Conservation (phyloP, 2,329 filamentous ascomycete species). For the Alternaria ventricosa region DNA sequence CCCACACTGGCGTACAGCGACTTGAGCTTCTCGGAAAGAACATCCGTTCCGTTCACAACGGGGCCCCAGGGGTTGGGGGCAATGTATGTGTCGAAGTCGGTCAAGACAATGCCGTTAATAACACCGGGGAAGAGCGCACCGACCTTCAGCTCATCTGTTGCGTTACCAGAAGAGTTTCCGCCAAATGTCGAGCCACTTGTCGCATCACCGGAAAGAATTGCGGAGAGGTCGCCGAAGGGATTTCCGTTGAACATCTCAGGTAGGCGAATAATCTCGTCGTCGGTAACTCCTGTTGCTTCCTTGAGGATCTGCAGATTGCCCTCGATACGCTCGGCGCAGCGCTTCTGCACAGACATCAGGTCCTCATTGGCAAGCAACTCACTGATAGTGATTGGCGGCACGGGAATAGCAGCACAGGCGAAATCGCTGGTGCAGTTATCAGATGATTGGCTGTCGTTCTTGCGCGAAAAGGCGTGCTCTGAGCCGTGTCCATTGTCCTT, state of each 20-base stretch:
- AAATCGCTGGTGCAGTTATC: background rate
- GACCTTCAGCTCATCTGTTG: background rate
- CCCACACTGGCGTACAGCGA: constrained; percentile 1
- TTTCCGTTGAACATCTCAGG: background rate
- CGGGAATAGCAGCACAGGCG: background rate
- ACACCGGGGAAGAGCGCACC: background rate
- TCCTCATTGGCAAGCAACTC: constrained; percentile 3
- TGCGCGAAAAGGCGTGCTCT: background rate
- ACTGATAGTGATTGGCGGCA: background rate
- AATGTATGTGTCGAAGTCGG: background rate
- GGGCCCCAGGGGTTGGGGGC: background rate
- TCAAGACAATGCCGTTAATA: background rate
- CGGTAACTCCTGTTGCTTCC: constrained; percentile 10
- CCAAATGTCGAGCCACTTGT: background rate
- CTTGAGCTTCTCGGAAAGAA: background rate
- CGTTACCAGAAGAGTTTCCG: background rate
- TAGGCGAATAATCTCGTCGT: constrained; percentile 7
- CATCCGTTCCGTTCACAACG: background rate
- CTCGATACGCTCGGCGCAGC: constrained; percentile 3
- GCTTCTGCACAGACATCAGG: constrained; percentile 3
- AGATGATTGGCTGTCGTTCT: background rate
- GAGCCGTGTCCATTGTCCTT: background rate
- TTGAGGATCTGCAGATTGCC: constrained; percentile 4
- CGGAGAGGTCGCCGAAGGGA: background rate
- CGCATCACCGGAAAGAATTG: background rate